A percentile compares a stretch with the other conserved stretches of the same genome.
phyloP scores from a whole-genome alignment of 768 basidiomycete genomes.

The Suillus cothurnatus region DNA sequence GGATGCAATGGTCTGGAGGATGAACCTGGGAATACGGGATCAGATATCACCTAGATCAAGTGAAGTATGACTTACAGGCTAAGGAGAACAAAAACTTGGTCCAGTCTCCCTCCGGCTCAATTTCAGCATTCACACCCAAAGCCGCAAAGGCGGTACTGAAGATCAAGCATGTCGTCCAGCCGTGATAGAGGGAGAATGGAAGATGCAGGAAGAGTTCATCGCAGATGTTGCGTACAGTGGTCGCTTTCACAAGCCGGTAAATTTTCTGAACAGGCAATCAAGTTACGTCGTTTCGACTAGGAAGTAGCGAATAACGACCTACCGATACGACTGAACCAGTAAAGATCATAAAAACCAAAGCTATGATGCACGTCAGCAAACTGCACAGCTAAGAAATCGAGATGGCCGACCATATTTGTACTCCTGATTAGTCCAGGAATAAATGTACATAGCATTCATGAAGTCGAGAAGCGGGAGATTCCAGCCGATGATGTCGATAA shows the following conservation, averaged over 20 bases:
- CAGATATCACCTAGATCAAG: background rate
- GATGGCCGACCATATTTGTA: conserved; percentile 43
- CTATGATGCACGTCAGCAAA: conserved; percentile 26
- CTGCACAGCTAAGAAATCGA: background rate
- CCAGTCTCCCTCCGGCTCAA: conserved; percentile 54
- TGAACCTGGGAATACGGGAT: conserved; percentile 36
- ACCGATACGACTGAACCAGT: conserved; percentile 56
- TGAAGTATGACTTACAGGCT: conserved; percentile 42
- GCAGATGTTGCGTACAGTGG: conserved; percentile 44
- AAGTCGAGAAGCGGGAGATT: conserved; percentile 62
- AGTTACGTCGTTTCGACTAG: conserved; percentile 38
- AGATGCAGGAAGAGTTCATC: conserved; percentile 73
- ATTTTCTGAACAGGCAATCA: conserved; percentile 49
- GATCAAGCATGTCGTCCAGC: conserved; percentile 56
- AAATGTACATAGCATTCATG: conserved; percentile 66
- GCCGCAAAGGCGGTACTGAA: conserved; percentile 60
- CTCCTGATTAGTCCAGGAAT: conserved; percentile 56
- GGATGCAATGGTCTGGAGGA: conserved; percentile 59
- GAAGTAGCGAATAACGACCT: conserved; percentile 9
- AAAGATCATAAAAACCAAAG: conserved; percentile 43
- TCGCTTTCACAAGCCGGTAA: conserved; percentile 67
- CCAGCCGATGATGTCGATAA: conserved; percentile 69
- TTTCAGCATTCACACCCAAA: conserved; percentile 59
- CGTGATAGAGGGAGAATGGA: conserved; percentile 73
- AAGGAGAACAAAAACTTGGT: conserved; percentile 63